Base-by-base conservation (phyloP, 75 land plant genomes). In the Azolla pinnata region DNA sequence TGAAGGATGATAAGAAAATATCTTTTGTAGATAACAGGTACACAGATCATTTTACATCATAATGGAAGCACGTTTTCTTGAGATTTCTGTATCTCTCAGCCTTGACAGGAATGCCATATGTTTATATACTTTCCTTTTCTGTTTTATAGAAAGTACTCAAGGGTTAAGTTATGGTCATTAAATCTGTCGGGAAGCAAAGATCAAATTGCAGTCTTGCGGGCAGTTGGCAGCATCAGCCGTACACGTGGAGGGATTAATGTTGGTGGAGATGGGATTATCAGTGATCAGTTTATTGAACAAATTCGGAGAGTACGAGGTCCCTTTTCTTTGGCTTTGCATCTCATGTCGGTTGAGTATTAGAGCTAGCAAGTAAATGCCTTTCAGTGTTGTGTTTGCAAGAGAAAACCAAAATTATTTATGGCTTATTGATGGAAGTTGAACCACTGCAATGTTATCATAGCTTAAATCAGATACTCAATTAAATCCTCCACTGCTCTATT, bases 161-260 rank as follows among this genome's bases (percentile, higher is more conserved):
- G 66, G 61, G 96, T 93, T 20, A 81, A 81, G 29, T 66, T 71
- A 62, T 93, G 96, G 96, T 85, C 96, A 17, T 73, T 93, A 54
- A 87, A 85, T 55, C 71, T 93, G 52, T 29, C 77, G 44, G 87
- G 96, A 42, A 79, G 90, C 27, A 68, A 63, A 64, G 85, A 88
- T 17, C 63, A 72, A 44, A 83, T 93, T 67, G 98, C 98, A 53
- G 67, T 93, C 29, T 80, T 93, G 44, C 77, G 98, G 80, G 96
- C 98, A 14, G 69, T 79, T 29, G 98, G 96, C 60, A 79, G 78
- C 63, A 93, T 89, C 44, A 80, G 79, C 54, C 87, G 98, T 56
- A 56, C 66, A 47, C 70, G 74, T 35, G 63, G 86, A 54, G 81
- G 84, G 57, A 62, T 85, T 4, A 83, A 81, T 50, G 0, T 28